Base-by-base conservation (phyloP, 1,284 basidiomycete genomes). In the Trametes sp. region DNA sequence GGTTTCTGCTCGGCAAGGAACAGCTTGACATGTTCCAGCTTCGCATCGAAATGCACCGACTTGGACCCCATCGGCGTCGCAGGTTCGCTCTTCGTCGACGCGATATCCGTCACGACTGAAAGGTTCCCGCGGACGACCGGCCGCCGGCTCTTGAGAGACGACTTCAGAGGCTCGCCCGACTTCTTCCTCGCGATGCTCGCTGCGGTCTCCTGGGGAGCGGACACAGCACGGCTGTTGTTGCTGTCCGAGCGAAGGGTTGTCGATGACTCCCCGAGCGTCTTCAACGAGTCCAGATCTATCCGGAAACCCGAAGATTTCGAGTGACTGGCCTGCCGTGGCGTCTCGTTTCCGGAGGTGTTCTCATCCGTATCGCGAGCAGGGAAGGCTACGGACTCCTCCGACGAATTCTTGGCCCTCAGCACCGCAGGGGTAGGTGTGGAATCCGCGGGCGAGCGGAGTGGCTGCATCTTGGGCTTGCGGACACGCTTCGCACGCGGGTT, bases 1-100 rank as follows among this genome's bases (percentile, higher is more conserved):
- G 96, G 97, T 76, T 95, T 94, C 77, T 98, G 96, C 77, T 95
- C 92, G 29, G 95, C 90, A 57, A 96, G 81, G 81, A 98, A 98
- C 57, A 97, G 84, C 78, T 96, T 96, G 70, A 98, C 92, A 64
- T 91, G 90, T 76, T 98, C 96, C 58, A 98, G 87, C 74, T 96
- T 87, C 7, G 89, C 77, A 78, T 98, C 94, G 69, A 99, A 99
- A 73, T 98, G 95, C 10, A 99, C 97, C 36, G 87, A 89, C 77
- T 97, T 97, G 77, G 84, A 69, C 67, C 81, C 77, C 59, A 83
- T 84, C 45, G 87, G 85, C 44, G 87, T 86, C 42, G 76, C 79
- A 8, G 89, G 85, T 67, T 85, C 86, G 75, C 84, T 87, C 77
- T 87, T 84, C 69, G 81, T 82, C 50, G 80, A 71, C 10, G 73